Conservation (phyloP, 352 stramenopile species). For the Globisporangium ultimum region DNA sequence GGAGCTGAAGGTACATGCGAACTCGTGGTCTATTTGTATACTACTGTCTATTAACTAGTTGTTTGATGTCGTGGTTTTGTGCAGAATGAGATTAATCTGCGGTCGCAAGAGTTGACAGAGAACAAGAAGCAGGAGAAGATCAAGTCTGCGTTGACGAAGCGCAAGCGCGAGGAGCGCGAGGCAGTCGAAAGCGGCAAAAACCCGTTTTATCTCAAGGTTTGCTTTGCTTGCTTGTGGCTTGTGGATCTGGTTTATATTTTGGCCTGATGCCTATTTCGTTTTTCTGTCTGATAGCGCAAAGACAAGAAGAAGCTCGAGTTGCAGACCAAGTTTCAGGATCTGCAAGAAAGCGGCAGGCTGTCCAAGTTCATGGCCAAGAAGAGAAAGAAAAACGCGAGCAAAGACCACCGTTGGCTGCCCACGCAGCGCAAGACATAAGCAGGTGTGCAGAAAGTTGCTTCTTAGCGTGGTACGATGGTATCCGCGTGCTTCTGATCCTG, state of each 20-base stretch:
- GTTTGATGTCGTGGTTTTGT: no score
- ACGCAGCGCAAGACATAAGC: slow-evolving; percentile 65
- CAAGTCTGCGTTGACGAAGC: slow-evolving; percentile 61
- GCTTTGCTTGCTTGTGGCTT: neutral
- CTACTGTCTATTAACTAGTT: neutral
- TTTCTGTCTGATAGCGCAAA: slow-evolving; percentile 49
- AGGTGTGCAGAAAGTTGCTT: neutral
- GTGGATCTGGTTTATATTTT: neutral
- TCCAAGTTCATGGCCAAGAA: slow-evolving; percentile 94
- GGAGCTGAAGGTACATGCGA: slow-evolving; percentile 60
- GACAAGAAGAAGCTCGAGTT: slow-evolving; percentile 91
- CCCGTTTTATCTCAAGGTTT: slow-evolving; percentile 88
- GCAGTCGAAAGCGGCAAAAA: slow-evolving; percentile 89
- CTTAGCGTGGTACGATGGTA: no score
- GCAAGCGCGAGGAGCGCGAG: slow-evolving; percentile 84
- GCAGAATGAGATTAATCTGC: slow-evolving; percentile 66
- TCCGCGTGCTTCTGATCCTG: no score
- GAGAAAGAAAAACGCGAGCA: slow-evolving; percentile 92
- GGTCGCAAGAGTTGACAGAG: slow-evolving; percentile 63
- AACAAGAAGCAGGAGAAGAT: slow-evolving; percentile 80
- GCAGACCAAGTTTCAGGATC: slow-evolving; percentile 88
- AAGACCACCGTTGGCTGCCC: slow-evolving; percentile 90
- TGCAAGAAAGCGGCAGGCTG: slow-evolving; percentile 84
- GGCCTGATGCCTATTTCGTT: slow-evolving; percentile 3
- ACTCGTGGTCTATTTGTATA: neutral